Evolutionary conservation across 768 basidiomycete genomes (phyloP), one percentile per base, ranked within the genome.

Genomic region (Pilatotrama ljubarskyi): DNA sequence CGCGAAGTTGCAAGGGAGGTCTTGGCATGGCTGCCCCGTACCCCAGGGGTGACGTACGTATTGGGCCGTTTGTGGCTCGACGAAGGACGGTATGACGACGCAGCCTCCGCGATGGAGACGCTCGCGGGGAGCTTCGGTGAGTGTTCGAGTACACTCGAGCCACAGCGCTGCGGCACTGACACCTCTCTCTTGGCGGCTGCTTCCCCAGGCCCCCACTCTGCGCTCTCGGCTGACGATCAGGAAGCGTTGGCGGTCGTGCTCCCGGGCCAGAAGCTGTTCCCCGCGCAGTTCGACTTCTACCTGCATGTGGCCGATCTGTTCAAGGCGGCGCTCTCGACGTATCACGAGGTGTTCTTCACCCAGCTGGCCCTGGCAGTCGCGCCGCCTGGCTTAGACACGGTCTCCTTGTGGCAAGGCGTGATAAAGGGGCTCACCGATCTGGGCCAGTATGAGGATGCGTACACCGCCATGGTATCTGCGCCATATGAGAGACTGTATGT

Each of bases 361-460:
- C 84, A 87, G 64, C 77, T 93, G 35, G 93, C 95, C 10, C 80
- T 97, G 59, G 87, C 88, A n/a, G 81, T 82, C 51, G 85, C 85
- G 6, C 78, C 82, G 18, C 64, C 73, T 29, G 80, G 77, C 18
- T 73, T 73, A 17, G 83, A 88, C 63, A 84, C 83, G 10, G 78
- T 82, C 46, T 79, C 85, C n/a, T 73, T 98, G 22, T 96, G 95
- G 94, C 81, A 79, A 61, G 87, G 78, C 58, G 78, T 95, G 18
- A 91, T 90, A 72, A 83, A 86, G 68, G 90, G 90, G 26, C 82
- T 87, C 53, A 84, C 84, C 18, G 87, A 90, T 48, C 76, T 92
- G 41, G 85, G 82, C 6, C 75, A 82, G 62, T 97, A 88, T 74
- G 93, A 95, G 67, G 88, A 93, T 66, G 96, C 97, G 1, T 98